phyloP scores from a whole-genome alignment of 2,329 filamentous ascomycete genomes.

The Cladobotryum mycophilum region DNA sequence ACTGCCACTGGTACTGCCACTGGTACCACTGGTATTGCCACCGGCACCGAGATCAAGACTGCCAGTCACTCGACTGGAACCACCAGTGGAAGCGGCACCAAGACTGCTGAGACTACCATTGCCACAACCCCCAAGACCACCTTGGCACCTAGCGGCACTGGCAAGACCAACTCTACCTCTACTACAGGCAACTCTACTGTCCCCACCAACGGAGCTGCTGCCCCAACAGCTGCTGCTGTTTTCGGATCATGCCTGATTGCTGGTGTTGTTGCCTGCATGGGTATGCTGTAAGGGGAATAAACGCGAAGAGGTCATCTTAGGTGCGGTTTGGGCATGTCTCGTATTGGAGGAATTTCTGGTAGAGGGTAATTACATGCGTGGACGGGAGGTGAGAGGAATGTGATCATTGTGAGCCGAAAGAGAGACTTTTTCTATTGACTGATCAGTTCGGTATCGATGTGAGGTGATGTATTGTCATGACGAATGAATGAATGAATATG shows the following conservation, averaged over 20 bases:
- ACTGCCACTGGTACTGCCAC: background rate
- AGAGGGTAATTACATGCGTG: too few relatives aligned
- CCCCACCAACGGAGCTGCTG: constrained; percentile 12
- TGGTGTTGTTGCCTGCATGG: constrained; percentile 23
- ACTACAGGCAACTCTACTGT: constrained; percentile 1
- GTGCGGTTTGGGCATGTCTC: too few relatives aligned
- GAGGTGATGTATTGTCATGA: too few relatives aligned
- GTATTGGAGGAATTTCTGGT: too few relatives aligned
- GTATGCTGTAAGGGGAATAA: constrained; percentile 18
- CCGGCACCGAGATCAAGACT: background rate
- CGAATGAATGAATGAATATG: too few relatives aligned
- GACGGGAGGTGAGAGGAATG: too few relatives aligned
- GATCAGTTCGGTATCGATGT: too few relatives aligned
- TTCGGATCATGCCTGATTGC: constrained; percentile 20
- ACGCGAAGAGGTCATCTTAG: too few relatives aligned
- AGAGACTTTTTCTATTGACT: too few relatives aligned
- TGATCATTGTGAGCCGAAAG: too few relatives aligned
- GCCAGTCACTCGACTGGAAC: background rate
- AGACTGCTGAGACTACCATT: background rate
- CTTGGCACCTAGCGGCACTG: background rate
- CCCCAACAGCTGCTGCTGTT: constrained; percentile 20
- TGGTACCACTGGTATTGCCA: background rate
- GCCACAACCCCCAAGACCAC: background rate
- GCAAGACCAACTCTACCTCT: constrained; percentile 1
- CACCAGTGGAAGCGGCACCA: background rate